Evolutionary conservation across 495 filamentous ascomycete genomes (phyloP).

Genomic region (Penicillium verhagenii): DNA sequence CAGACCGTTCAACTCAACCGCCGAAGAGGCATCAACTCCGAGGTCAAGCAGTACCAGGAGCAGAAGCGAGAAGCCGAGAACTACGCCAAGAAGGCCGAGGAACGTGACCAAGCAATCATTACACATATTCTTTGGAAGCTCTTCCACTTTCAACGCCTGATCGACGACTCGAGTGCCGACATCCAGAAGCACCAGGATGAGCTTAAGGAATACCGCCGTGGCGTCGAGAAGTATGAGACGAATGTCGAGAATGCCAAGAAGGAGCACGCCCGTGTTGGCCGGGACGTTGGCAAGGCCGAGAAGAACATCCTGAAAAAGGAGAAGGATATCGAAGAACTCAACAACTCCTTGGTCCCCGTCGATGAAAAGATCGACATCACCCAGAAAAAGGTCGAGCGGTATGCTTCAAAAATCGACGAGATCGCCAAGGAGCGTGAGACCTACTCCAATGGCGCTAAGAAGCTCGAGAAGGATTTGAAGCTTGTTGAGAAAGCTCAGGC

Average conservation of each 20-base stretch:
- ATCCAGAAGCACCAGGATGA: conserved; percentile 96
- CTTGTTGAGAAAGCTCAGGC: conserved; percentile 88
- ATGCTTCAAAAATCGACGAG: conserved; percentile 62
- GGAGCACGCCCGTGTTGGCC: conserved; percentile 75
- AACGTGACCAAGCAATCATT: conserved; percentile 88
- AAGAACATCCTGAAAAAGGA: conserved; percentile 79
- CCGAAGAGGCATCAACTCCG: conserved; percentile 91
- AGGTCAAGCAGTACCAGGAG: conserved; percentile 95
- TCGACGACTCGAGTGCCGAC: conserved; percentile 85
- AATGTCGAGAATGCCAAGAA: conserved; percentile 83
- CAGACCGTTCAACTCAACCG: conserved; percentile 83
- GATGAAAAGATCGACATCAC: conserved; percentile 91
- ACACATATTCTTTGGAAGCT: conserved; percentile 97
- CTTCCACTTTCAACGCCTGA: conserved; percentile 89
- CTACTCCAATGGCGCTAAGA: conserved; percentile 62
- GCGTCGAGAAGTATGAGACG: conserved; percentile 80
- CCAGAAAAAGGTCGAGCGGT: conserved; percentile 62
- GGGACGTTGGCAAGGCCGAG: conserved; percentile 79
- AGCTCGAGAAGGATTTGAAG: conserved; percentile 73
- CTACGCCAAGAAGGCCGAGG: conserved; percentile 81
- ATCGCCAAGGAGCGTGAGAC: conserved; percentile 73
- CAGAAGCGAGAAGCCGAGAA: conserved; percentile 96
- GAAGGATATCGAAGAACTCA: conserved; percentile 82
- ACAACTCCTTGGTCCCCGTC: conserved; percentile 82
- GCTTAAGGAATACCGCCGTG: conserved; percentile 87